Base-by-base conservation (phyloP, 148 eudicot genomes). In the Arbutus unedo region DNA sequence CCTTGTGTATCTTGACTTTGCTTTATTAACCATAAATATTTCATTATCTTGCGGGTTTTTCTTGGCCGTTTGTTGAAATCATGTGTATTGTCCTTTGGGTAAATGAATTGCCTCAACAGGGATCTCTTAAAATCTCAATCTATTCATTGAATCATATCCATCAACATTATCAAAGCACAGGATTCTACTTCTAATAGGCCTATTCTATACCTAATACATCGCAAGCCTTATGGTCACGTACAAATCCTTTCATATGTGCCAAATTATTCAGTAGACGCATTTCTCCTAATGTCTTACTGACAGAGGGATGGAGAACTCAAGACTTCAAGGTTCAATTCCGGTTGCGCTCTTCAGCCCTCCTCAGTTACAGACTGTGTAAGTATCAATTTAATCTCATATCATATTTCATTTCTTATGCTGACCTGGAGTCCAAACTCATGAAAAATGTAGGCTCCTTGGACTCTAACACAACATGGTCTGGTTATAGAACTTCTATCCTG, bases 311-410 rank as follows among this genome's bases (percentile, higher is more conserved):
- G 93, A 90, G 31, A 62, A 71, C 5, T 87, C 94, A 44, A 76
- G 62, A 49, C 89, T 96, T 79, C 79, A 68, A 82, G 98, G 98
- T 84, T 62, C 80, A 78, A 74, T 96, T 81, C 98, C 98, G 7
- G 87, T 23, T 64, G 43, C 75, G 60, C 80, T 94, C 74, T 96
- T 96, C 88, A 78, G 86, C 85, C 89, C 91, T 78, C 85, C 92
- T 78, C 82, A 85, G 19, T 86, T 96, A 79, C 88, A 94, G 88
- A 87, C 88, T 72, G 85, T 92, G 98, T 96, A 82, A 91, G 97
- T 84, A 73, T 80, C 55, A 62, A 66, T 77, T 73, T 16, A 66
- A 60, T 5, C 70, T 54, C 74, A 59, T 49, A 21, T 53, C 6
- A 45, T 59, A n/a, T 48, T 43, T 4, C 51, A 60, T n/a, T 57